Percentiles rank a stretch among this genome's conserved stretches.
These are phyloP conservation scores for Senecio squalidus DNA, from an alignment of 140 eudicot genomes.

Conservation along the genomic window DNA sequence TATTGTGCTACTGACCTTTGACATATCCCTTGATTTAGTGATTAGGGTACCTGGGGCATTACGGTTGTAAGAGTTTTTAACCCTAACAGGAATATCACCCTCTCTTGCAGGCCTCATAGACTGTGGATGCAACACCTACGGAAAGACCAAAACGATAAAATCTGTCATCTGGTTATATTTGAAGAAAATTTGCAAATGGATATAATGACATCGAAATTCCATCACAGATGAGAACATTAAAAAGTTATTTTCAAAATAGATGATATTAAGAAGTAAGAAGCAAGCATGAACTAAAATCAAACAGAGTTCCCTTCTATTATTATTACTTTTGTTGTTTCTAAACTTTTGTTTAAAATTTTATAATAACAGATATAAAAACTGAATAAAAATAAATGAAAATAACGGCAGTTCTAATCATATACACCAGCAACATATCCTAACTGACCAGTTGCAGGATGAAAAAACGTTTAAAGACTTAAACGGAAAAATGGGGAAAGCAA, in stretches of 20 bases:
- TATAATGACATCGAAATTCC: neutral
- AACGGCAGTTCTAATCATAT: no score
- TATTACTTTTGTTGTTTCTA: no score
- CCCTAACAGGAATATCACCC: slow-evolving; percentile 93
- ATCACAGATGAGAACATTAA: neutral
- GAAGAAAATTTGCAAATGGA: neutral
- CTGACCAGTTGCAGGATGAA: no score
- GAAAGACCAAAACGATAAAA: slow-evolving; percentile 1
- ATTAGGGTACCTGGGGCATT: slow-evolving; percentile 98
- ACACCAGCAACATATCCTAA: no score
- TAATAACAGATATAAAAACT: no score
- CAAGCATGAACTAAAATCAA: no score
- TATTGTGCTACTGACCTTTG: slow-evolving; percentile 50
- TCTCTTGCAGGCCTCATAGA: slow-evolving; percentile 99
- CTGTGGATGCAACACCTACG: slow-evolving; percentile 95
- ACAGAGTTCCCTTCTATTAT: no score
- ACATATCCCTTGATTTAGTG: slow-evolving; percentile 80
- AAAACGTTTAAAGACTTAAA: no score
- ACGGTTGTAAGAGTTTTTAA: slow-evolving; percentile 91
- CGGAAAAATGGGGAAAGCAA: no score
- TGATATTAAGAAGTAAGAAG: neutral
- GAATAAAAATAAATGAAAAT: no score
- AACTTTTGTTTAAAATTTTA: no score
- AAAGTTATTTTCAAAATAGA: neutral
- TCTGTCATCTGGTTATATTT: neutral